A percentile compares a stretch with the other conserved stretches of the same genome.
Evolutionary conservation across 441 rosid genomes (phyloP).

Genomic region (Populus tomentosa): DNA sequence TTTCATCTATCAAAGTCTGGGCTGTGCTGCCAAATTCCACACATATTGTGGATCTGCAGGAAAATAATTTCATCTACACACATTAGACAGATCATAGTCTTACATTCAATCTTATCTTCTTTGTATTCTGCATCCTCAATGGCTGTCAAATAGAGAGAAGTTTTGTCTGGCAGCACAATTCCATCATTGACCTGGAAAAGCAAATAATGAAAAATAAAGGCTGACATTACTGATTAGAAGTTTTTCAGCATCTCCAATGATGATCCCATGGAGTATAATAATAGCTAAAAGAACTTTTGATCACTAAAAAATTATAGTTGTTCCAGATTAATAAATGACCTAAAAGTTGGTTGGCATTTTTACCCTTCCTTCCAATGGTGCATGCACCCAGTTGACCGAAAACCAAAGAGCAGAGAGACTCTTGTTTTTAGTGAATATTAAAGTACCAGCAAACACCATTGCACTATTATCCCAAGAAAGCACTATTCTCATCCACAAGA

Average conservation of each 20-base stretch:
- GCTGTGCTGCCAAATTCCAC: neutral
- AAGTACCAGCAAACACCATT: neutral
- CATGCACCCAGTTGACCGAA: neutral
- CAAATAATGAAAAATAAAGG: conserved; percentile 1
- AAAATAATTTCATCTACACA: conserved; percentile 7
- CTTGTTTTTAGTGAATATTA: neutral
- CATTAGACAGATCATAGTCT: conserved; percentile 21
- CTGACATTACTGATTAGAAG: neutral
- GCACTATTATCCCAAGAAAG: neutral
- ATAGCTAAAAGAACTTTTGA: neutral
- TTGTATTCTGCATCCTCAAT: conserved; percentile 97
- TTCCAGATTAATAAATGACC: neutral
- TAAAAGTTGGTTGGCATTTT: neutral
- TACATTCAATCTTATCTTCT: conserved; percentile 94
- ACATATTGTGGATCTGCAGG: conserved; percentile 1
- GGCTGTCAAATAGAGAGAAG: conserved; percentile 85
- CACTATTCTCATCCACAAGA: too few relatives aligned
- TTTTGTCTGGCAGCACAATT: conserved; percentile 84
- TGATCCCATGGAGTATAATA: neutral
- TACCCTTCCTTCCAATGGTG: neutral
- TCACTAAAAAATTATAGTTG: neutral
- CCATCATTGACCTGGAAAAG: conserved; percentile 69
- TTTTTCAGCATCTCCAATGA: neutral
- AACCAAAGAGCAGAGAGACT: neutral
- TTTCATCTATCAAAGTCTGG: neutral